Conservation (phyloP, 306 rosid genomes). For the cucumber (Cucumis sativus) region DNA sequence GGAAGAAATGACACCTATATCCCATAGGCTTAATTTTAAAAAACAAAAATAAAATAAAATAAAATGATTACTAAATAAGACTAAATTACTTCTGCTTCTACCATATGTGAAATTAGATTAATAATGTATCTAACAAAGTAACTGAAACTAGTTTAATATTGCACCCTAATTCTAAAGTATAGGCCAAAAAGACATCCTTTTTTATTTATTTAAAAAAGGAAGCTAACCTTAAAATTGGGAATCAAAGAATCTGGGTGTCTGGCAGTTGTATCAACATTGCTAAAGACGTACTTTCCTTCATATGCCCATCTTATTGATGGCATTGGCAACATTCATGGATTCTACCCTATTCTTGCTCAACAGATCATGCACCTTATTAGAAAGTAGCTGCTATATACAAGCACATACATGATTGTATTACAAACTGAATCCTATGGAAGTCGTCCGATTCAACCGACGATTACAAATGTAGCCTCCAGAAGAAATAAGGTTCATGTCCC, state of each 20-base stretch:
- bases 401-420: background rate
- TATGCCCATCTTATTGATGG: background rate
- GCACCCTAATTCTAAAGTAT: too few relatives aligned
- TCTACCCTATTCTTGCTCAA: background rate
- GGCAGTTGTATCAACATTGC: background rate
- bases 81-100: too few relatives aligned
- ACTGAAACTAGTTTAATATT: too few relatives aligned
- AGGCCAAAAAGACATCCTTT: too few relatives aligned
- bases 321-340: background rate
- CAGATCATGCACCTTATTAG: background rate
- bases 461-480: background rate
- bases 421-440: background rate
- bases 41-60: too few relatives aligned
- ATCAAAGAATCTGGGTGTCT: background rate
- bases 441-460: background rate
- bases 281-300: background rate
- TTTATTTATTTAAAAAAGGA: too few relatives aligned
- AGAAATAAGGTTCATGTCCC: background rate
- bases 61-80: too few relatives aligned
- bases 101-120: too few relatives aligned
- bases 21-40: too few relatives aligned
- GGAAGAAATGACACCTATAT: too few relatives aligned
- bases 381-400: background rate
- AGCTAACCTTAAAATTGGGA: background rate
- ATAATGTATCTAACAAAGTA: too few relatives aligned